Evolutionary conservation across 495 filamentous ascomycete species (phyloP).

Genomic region (Podospora didyma): DNA sequence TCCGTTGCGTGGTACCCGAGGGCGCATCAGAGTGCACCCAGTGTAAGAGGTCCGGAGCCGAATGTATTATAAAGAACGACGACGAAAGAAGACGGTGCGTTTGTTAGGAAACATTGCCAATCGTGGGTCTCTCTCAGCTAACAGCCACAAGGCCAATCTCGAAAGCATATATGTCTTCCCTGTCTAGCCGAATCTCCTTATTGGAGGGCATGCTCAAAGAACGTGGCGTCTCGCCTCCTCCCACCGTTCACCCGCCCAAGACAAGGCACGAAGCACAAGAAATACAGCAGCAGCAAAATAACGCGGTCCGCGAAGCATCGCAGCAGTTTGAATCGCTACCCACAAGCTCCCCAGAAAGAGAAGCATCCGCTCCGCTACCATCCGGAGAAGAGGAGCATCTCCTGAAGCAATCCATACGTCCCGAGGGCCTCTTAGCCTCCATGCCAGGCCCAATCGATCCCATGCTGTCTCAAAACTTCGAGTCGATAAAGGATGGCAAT

Average conservation of each 20-base stretch:
- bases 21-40: conserved; percentile 49
- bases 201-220: conserved; percentile 49
- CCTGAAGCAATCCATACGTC: conserved; percentile 5
- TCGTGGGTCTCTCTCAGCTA: background rate
- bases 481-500: conserved; percentile 36
- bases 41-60: conserved; percentile 46
- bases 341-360: conserved; percentile 12
- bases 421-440: conserved; percentile 1
- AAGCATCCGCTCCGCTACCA: conserved; percentile 24
- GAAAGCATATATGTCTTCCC: conserved; percentile 52
- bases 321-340: conserved; percentile 13
- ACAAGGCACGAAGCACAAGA: conserved; percentile 38
- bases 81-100: conserved; percentile 49
- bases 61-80: conserved; percentile 55
- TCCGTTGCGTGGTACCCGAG: conserved; percentile 52
- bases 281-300: conserved; percentile 15
- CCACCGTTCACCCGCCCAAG: conserved; percentile 49
- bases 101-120: background rate
- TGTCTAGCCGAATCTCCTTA: conserved; percentile 47
- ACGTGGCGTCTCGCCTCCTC: conserved; percentile 43
- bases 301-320: conserved; percentile 1
- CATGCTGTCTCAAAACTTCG: conserved; percentile 23
- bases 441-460: conserved; percentile 22
- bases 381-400: conserved; percentile 26
- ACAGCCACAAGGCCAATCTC: conserved; percentile 45